Evolutionary conservation across 306 rosid species (phyloP), one percentile per base, ranked within the genome.

Genomic region (Inga oerstediana): DNA sequence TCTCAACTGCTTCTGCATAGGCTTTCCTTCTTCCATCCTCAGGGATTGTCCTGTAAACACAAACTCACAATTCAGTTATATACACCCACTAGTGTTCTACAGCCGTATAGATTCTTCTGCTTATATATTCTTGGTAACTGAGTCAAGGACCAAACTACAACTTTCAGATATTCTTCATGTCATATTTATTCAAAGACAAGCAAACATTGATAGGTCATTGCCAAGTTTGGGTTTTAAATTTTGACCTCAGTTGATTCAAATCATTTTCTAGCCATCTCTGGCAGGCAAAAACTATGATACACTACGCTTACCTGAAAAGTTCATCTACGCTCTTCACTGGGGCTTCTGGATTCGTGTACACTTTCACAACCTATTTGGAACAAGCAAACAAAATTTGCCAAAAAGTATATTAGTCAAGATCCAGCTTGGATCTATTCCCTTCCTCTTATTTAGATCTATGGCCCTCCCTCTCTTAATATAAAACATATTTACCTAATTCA

Each of bases 21-120:
- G 92, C 94, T 84, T 89, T 86, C 78, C 99, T 92, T 84, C 99
- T 92, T 48, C 97, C 93, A 82, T 96, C 99, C 88, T 86, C 95
- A 4, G 97, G 97, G 79, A 96, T 92, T 81, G 87, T 51, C 85
- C 99, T 96, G 84, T 20, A 83, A 71, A 27, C 37, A 85, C 48
- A 16, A 72, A 74, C 74, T 67, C 48, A n/a, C 22, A 70, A 70
- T 51, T 78, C 49, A 61, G 80, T 80, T 64, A 76, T 32, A 49
- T 54, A 51, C 15, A 72, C 0, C 17, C 70, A 11, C 35, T 20
- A 70, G 34, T 70, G 75, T 69, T 69, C 35, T 20, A 8, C 48
- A 19, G 27, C n/a, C 4, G 8, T 7, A 37, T 10, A 9, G 30
- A 20, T 69, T 41, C 54, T 43, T 24, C 20, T 24, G 27, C 12